Conservation (phyloP, 345 rosid species). For the Brassica carinata region DNA sequence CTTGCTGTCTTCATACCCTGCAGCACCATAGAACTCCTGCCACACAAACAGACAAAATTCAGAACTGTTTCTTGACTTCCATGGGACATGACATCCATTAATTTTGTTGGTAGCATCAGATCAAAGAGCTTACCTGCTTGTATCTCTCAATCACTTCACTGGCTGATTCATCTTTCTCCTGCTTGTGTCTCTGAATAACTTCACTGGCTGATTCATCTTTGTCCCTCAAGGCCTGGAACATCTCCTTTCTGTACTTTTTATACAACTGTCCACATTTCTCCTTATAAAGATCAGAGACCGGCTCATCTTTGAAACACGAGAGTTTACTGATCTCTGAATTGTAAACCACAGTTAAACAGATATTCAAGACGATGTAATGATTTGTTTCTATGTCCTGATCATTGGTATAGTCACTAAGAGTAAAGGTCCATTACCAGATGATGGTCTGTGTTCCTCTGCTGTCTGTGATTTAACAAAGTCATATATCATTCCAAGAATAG, state of each 20-base stretch:
- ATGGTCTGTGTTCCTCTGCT: slow-evolving; percentile 27
- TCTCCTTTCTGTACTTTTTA: slow-evolving; percentile 48
- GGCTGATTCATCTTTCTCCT: slow-evolving; percentile 24
- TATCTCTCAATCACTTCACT: slow-evolving; percentile 43
- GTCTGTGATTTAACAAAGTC: slow-evolving; percentile 45
- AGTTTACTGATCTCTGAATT: slow-evolving; percentile 56
- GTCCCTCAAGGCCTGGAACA: slow-evolving; percentile 39
- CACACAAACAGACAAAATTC: background rate
- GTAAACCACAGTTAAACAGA: background rate
- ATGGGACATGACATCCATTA: background rate
- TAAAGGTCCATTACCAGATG: slow-evolving; percentile 44
- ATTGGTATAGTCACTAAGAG: background rate
- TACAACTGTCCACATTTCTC: slow-evolving; percentile 47
- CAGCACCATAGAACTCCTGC: slow-evolving; percentile 58
- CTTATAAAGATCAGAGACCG: slow-evolving; percentile 14
- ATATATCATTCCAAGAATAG: slow-evolving; percentile 69
- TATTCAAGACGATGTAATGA: background rate
- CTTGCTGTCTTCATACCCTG: slow-evolving; percentile 47
- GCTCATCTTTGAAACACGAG: slow-evolving; percentile 43
- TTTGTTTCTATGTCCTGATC: background rate
- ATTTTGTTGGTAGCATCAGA: background rate
- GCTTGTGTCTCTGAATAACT: background rate
- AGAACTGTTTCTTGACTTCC: background rate
- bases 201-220: background rate
- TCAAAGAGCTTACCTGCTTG: slow-evolving; percentile 54